Evolutionary conservation across 2,329 filamentous ascomycete genomes (phyloP).

Genomic region (Raffaelea albimanens): DNA sequence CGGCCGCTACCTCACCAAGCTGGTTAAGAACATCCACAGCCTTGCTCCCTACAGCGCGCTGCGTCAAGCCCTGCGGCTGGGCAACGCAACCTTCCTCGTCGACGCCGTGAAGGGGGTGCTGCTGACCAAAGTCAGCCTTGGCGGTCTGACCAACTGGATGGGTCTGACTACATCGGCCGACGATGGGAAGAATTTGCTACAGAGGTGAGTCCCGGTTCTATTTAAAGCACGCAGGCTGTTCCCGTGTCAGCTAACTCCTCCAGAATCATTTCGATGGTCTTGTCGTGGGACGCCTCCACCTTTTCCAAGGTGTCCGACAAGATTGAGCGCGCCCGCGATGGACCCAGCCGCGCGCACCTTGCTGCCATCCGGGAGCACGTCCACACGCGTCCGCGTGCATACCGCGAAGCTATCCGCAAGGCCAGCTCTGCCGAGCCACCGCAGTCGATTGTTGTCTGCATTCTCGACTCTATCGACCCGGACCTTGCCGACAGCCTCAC

Average conservation of each 20-base stretch:
- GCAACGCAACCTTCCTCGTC: constrained; percentile 76
- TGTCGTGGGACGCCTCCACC: constrained; percentile 64
- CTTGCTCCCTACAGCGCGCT: constrained; percentile 64
- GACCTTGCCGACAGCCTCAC: constrained; percentile 36
- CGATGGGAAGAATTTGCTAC: constrained; percentile 73
- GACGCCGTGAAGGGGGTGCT: constrained; percentile 63
- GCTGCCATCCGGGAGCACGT: constrained; percentile 51
- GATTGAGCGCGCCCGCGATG: constrained; percentile 52
- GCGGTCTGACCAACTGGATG: constrained; percentile 69
- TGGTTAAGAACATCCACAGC: constrained; percentile 60
- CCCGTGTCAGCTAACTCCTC: too few relatives aligned
- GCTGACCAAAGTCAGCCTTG: constrained; percentile 68
- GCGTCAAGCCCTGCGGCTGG: constrained; percentile 62
- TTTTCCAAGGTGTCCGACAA: constrained; percentile 56
- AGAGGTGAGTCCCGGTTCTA: constrained; percentile 33
- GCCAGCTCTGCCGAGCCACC: constrained; percentile 31
- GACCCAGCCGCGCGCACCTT: constrained; percentile 51
- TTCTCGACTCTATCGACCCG: constrained; percentile 47
- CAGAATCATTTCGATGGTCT: constrained; percentile 63
- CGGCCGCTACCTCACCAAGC: constrained; percentile 62
- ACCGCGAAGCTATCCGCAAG: constrained; percentile 50
- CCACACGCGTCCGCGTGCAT: constrained; percentile 32
- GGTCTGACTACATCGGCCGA: constrained; percentile 61
- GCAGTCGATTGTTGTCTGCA: constrained; percentile 56
- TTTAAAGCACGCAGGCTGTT: too few relatives aligned